Evolutionary conservation across 2,329 filamentous ascomycete species (phyloP).

Genomic region (Nothopassalora personata): DNA sequence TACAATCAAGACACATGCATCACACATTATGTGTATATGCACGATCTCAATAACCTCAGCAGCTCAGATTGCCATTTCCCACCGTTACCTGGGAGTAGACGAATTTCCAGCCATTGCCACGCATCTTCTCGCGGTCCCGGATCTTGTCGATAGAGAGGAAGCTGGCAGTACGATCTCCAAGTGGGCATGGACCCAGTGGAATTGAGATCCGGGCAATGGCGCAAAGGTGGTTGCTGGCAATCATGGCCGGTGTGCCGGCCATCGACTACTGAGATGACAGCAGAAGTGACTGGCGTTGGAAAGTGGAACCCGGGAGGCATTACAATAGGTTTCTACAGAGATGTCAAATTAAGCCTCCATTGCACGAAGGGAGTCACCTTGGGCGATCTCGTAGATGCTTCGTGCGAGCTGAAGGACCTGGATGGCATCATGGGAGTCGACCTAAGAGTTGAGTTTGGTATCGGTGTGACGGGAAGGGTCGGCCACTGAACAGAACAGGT

Average conservation of each 20-base stretch:
- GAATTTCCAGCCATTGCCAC: no score
- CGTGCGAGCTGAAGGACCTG: not conserved
- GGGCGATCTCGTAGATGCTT: not conserved
- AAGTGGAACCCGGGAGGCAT: not conserved
- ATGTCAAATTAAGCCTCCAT: not conserved
- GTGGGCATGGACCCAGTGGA: not conserved
- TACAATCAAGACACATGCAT: no score
- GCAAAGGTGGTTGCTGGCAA: not conserved
- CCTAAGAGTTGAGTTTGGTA: not conserved
- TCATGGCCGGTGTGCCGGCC: not conserved
- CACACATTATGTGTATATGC: no score
- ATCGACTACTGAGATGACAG: not conserved
- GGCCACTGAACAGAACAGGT: not conserved
- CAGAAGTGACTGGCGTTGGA: not conserved
- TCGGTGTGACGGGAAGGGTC: not conserved
- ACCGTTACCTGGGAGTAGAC: no score
- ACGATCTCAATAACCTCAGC: not conserved
- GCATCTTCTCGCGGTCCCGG: not conserved
- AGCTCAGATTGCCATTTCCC: not conserved
- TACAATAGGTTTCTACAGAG: not conserved
- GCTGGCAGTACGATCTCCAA: not conserved
- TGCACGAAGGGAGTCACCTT: not conserved
- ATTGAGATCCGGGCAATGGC: not conserved
- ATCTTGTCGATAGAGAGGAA: not conserved
- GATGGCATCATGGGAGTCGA: not conserved